Conservation (phyloP, 768 basidiomycete genomes). For the Obba rivulosa region DNA sequence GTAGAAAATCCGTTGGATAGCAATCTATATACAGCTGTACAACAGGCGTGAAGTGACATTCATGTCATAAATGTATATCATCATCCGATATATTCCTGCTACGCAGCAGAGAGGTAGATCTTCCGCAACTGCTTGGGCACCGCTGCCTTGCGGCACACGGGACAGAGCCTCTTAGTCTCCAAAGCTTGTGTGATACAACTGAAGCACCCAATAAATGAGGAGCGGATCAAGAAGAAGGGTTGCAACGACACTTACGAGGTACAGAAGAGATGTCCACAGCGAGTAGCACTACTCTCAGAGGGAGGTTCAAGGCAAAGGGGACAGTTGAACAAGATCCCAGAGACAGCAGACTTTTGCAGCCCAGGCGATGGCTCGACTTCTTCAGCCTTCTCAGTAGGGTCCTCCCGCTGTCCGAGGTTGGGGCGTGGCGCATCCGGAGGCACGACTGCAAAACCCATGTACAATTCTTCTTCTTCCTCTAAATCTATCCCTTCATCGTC, state of each 20-base stretch:
- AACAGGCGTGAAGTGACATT: no score
- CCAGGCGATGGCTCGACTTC: not conserved
- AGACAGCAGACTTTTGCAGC: not conserved
- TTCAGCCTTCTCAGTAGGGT: not conserved
- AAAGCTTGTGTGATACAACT: slow-evolving; percentile 13
- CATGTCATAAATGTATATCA: no score
- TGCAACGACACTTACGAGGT: slow-evolving; percentile 20
- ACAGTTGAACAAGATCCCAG: slow-evolving; percentile 18
- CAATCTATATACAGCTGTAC: not conserved
- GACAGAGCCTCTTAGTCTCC: slow-evolving; percentile 5
- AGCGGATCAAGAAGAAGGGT: not conserved
- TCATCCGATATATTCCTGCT: no score
- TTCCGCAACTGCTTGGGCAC: slow-evolving; percentile 7
- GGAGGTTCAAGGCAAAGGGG: slow-evolving; percentile 25
- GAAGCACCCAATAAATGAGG: not conserved
- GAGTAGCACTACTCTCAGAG: slow-evolving; percentile 21
- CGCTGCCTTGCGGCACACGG: slow-evolving; percentile 12
- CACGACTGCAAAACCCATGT: slow-evolving; percentile 13
- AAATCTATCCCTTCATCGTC: slow-evolving; percentile 12
- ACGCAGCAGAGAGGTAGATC: slow-evolving; percentile 8
- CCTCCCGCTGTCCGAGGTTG: not conserved
- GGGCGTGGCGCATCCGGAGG: not conserved
- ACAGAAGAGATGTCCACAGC: slow-evolving; percentile 31
- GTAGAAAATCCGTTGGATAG: no score
- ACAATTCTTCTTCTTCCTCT: slow-evolving; percentile 15